phyloP scores from a whole-genome alignment of 169 alveolate genomes.

The Plasmodium vivax region DNA sequence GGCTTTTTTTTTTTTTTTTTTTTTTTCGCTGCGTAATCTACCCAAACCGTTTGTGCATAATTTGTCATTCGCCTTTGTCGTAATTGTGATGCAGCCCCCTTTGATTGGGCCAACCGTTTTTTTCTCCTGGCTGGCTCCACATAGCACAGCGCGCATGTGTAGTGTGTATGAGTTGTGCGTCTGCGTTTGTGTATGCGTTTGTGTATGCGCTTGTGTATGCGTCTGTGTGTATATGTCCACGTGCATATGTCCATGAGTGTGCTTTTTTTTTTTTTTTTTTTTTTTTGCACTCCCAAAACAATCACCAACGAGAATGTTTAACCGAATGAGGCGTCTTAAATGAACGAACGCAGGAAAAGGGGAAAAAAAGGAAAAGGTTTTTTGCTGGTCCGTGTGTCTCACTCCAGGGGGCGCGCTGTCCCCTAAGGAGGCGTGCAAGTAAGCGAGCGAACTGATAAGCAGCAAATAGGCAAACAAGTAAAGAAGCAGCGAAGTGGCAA shows the following conservation, averaged over 20 bases:
- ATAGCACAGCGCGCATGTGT: background rate
- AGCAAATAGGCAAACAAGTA: too few species aligned
- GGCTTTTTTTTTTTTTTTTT: background rate
- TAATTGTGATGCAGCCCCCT: background rate
- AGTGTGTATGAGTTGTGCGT: background rate
- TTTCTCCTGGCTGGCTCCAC: background rate
- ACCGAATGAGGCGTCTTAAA: background rate
- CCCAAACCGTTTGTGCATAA: background rate
- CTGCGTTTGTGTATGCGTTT: background rate
- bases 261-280: background rate
- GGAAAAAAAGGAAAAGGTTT: background rate
- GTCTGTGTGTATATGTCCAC: too few species aligned
- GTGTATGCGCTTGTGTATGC: too few species aligned
- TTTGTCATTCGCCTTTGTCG: background rate
- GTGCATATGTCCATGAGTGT: background rate
- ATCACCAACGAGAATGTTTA: background rate
- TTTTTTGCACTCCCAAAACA: background rate
- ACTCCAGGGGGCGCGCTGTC: background rate
- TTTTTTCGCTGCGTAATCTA: background rate
- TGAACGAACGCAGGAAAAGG: background rate
- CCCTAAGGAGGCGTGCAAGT: background rate
- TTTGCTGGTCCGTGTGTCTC: background rate
- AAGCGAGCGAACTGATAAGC: background rate
- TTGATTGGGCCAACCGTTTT: background rate
- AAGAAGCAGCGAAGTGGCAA: too few species aligned